These are phyloP conservation scores for Eucalyptus decipiens DNA, from an alignment of 345 rosid species.

Conservation along the genomic window DNA sequence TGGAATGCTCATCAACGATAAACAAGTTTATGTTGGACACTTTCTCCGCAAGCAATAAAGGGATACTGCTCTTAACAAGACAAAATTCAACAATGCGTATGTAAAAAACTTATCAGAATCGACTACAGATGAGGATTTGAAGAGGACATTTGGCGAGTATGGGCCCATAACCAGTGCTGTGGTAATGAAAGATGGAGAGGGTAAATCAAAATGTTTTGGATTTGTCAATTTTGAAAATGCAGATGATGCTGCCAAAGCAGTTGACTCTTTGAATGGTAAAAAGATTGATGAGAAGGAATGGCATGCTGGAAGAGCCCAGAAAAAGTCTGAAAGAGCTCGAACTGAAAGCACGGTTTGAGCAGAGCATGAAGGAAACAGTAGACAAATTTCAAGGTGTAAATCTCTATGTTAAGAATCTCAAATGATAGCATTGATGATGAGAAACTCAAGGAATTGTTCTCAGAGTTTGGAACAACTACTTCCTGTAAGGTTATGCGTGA, in stretches of 20 bases:
- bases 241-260: slow-evolving; percentile 79
- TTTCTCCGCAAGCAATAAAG: slow-evolving; percentile 88
- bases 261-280: slow-evolving; percentile 74
- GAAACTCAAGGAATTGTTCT: slow-evolving; percentile 62
- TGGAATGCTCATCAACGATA: slow-evolving; percentile 92
- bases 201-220: slow-evolving; percentile 92
- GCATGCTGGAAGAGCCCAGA: slow-evolving; percentile 94
- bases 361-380: slow-evolving; percentile 63
- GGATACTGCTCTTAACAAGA: slow-evolving; percentile 27
- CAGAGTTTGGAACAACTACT: slow-evolving; percentile 66
- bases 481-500: slow-evolving; percentile 98
- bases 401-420: slow-evolving; percentile 79
- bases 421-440: slow-evolving; percentile 81
- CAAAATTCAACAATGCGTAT: slow-evolving; percentile 69
- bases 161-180: slow-evolving; percentile 71
- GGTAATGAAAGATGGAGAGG: slow-evolving; percentile 82
- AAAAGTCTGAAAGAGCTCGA: slow-evolving; percentile 79
- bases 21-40: slow-evolving; percentile 88
- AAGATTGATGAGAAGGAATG: slow-evolving; percentile 81
- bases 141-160: slow-evolving; percentile 57
- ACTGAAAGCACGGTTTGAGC: slow-evolving; percentile 61
- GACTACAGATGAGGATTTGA: slow-evolving; percentile 61
- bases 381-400: slow-evolving; percentile 85
- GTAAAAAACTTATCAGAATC: slow-evolving; percentile 71
- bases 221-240: slow-evolving; percentile 78